Percentiles rank a stretch among this genome's conserved stretches.
These are phyloP conservation scores for Metschnikowia colocasiae DNA, from an alignment of 805 yeast species.

Conservation along the genomic window DNA sequence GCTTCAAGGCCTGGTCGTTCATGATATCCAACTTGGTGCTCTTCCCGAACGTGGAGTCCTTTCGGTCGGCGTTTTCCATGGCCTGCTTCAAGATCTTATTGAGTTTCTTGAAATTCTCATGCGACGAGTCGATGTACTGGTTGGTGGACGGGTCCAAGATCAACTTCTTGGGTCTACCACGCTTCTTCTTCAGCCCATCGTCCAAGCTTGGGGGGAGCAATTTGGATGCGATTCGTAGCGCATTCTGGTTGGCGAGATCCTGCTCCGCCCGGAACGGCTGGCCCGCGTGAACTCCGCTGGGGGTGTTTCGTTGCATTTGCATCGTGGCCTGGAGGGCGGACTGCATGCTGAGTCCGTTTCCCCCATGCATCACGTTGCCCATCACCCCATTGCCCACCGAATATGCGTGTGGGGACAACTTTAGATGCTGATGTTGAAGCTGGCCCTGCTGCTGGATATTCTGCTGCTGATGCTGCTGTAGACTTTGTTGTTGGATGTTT, in stretches of 20 bases:
- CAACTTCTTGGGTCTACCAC: constrained; percentile 42
- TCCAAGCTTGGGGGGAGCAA: constrained; percentile 10
- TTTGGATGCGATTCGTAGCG: constrained; percentile 8
- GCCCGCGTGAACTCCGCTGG: background rate
- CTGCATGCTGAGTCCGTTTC: background rate
- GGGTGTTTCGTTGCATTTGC: constrained; percentile 7
- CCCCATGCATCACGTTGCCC: background rate
- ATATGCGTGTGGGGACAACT: background rate
- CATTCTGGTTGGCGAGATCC: background rate
- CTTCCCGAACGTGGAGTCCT: background rate
- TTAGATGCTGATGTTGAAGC: background rate
- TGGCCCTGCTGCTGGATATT: constrained; percentile 12
- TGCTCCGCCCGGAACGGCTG: constrained; percentile 3
- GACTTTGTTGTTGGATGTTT: constrained; percentile 8
- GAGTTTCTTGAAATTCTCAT: constrained; percentile 40
- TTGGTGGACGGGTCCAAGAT: constrained; percentile 41
- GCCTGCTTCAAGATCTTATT: constrained; percentile 27
- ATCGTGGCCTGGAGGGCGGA: constrained; percentile 4
- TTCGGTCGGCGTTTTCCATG: constrained; percentile 8
- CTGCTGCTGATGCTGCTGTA: constrained; percentile 7
- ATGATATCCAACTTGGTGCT: constrained; percentile 9
- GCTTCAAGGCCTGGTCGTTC: constrained; percentile 18
- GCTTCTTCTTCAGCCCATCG: constrained; percentile 27
- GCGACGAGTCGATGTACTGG: constrained; percentile 38
- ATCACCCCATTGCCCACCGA: background rate